Base-by-base conservation (phyloP, 2,329 filamentous ascomycete genomes). In the Coniochaeta sp. region DNA sequence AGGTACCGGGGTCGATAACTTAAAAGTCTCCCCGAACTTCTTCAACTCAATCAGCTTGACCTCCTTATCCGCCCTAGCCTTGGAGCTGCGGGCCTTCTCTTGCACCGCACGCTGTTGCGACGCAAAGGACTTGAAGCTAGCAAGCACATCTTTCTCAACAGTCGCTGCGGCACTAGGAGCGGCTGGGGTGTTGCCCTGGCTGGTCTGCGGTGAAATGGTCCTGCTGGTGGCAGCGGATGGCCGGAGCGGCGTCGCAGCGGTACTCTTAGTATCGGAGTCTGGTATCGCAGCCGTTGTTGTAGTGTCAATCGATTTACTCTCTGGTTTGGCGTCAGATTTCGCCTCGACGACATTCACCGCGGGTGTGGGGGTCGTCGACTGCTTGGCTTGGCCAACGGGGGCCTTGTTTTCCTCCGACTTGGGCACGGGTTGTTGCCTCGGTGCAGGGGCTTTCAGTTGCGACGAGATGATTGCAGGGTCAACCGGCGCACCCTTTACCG, bases 1-100 rank as follows among this genome's bases (percentile, higher is more conserved):
- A 1, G 95, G 95, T 12, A 99, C 92, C 6, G 93, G 92, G 2
- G 93, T 97, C 57, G 90, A 89, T 19, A 99, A 83, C 76, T 98
- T 98, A 81, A 99, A 99, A 71, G 85, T 95, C 66, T 88, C 85
- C 1, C 95, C 91, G 73, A 99, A 99, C 70, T 93, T 96, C 80
- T 95, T 96, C 61, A 99, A 77, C 75, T 99, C 95, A 62, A 91
- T 96, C 63, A 99, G 75, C 74, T 96, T 97, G 65, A 95, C 87
- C 66, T 93, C 91, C 72, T 96, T 96, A 72, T 98, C 95, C 62
- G 81, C 82, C 70, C 82, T 85, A 11, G 81, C 80, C 71, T 87
- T 88, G 66, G 74, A 82, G 63, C 72, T 77, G 54, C 85, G 79
- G 43, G 73, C 77, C 67, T 85, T 83, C 67, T 87, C 83, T 6